Evolutionary conservation across 371 early-diverging fungal genomes (phyloP).

Genomic region (Mortierella sp.): DNA sequence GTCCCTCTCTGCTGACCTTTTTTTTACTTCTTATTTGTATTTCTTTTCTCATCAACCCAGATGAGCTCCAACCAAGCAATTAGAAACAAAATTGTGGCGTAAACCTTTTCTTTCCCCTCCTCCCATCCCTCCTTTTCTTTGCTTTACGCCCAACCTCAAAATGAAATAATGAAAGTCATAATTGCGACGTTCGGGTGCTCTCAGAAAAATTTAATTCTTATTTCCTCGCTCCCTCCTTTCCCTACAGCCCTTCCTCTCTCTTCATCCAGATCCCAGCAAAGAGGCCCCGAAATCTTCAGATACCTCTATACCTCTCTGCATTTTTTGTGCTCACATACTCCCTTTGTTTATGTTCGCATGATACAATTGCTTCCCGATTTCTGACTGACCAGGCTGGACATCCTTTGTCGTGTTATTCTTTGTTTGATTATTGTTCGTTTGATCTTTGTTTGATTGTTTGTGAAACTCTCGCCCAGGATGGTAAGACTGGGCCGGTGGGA

Average conservation of each 20-base stretch:
- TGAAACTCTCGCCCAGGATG: constrained; percentile 6
- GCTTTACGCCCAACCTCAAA: constrained; percentile 1
- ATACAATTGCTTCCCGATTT: not conserved
- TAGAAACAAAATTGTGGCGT: constrained; percentile 2
- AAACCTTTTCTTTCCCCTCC: not conserved
- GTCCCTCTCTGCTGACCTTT: not conserved
- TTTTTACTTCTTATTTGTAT: not conserved
- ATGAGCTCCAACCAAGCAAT: not conserved
- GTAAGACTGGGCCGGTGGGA: constrained; percentile 22
- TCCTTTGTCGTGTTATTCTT: not conserved
- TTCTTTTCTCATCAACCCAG: not conserved
- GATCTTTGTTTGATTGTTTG: not conserved
- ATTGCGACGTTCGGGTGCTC: not conserved
- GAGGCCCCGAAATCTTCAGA: not conserved
- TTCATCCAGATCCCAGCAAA: not conserved
- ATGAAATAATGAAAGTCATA: constrained; percentile 1
- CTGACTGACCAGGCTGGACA: not conserved
- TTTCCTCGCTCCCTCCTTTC: not conserved
- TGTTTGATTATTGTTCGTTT: not conserved
- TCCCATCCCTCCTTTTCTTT: not conserved
- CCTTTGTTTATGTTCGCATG: not conserved
- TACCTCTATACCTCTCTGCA: not conserved
- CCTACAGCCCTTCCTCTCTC: not conserved
- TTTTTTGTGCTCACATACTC: not conserved
- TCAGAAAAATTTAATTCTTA: not conserved